Conservation (phyloP, 1,139 yeast genomes). For the Debaryomyces coudertii region DNA sequence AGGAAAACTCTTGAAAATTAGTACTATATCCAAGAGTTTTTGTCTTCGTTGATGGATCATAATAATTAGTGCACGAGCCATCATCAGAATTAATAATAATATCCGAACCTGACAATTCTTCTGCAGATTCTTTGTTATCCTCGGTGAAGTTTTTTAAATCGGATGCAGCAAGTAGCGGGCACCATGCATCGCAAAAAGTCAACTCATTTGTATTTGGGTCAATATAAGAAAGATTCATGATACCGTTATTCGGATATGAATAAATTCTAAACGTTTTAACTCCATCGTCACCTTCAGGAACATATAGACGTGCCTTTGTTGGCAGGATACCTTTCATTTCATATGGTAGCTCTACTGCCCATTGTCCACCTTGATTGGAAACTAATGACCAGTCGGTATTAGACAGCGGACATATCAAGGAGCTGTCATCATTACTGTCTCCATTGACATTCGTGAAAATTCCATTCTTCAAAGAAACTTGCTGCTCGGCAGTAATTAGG, state of each 20-base stretch:
- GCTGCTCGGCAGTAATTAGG: constrained; percentile 62
- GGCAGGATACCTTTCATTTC: constrained; percentile 60
- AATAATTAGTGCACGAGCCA: constrained; percentile 43
- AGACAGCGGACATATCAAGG: constrained; percentile 60
- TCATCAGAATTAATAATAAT: constrained; percentile 35
- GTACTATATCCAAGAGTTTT: constrained; percentile 53
- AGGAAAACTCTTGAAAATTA: constrained; percentile 76
- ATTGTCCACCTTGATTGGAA: constrained; percentile 60
- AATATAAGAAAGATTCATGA: constrained; percentile 85
- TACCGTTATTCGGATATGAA: constrained; percentile 81
- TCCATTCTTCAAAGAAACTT: constrained; percentile 67
- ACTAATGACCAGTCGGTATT: constrained; percentile 58
- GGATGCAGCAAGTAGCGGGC: constrained; percentile 58
- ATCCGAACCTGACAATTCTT: constrained; percentile 17
- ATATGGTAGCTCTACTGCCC: constrained; percentile 66
- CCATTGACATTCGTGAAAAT: constrained; percentile 57
- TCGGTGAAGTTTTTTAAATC: constrained; percentile 31
- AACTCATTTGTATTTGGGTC: constrained; percentile 67
- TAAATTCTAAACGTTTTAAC: constrained; percentile 71
- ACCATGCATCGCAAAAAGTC: constrained; percentile 79
- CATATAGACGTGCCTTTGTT: constrained; percentile 72
- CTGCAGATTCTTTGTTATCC: constrained; percentile 21
- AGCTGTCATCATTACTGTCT: constrained; percentile 37
- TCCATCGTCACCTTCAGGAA: constrained; percentile 57
- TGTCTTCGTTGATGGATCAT: constrained; percentile 42